phyloP scores from a whole-genome alignment of 2,329 filamentous ascomycete genomes.

The Talaromyces sp. region DNA sequence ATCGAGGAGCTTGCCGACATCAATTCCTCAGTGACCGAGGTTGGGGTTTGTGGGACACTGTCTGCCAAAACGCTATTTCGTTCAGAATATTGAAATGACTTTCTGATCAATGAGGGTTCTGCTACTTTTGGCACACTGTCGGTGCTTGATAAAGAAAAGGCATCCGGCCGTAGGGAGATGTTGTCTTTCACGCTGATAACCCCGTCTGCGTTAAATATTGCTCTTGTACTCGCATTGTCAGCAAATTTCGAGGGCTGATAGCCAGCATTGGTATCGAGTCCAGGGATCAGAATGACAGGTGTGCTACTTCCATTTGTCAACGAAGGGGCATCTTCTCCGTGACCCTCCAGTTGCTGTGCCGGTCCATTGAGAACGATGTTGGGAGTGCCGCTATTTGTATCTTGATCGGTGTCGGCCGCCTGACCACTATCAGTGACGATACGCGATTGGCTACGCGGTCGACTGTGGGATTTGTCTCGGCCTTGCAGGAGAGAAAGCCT shows the following conservation, averaged over 20 bases:
- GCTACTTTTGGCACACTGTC: background rate
- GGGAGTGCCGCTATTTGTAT: background rate
- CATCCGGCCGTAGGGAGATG: background rate
- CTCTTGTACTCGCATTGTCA: slow-evolving; percentile 28
- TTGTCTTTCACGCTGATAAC: slow-evolving; percentile 16
- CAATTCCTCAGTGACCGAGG: background rate
- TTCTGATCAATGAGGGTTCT: background rate
- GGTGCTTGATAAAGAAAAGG: background rate
- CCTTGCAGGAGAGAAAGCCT: background rate
- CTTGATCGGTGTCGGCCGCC: slow-evolving; percentile 11
- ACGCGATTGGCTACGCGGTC: slow-evolving; percentile 11
- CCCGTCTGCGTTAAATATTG: slow-evolving; percentile 20
- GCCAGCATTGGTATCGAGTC: background rate
- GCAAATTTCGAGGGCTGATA: background rate
- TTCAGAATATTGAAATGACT: background rate
- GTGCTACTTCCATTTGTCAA: background rate
- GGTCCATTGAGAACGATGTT: background rate
- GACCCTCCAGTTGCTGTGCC: background rate
- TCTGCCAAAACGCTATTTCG: background rate
- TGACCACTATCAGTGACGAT: slow-evolving; percentile 20
- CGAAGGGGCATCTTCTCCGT: background rate
- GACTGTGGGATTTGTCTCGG: background rate
- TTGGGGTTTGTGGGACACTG: background rate
- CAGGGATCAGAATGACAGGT: slow-evolving; percentile 3
- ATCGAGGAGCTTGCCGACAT: background rate